phyloP scores from a whole-genome alignment of 306 rosid genomes.

The Corylus americana region DNA sequence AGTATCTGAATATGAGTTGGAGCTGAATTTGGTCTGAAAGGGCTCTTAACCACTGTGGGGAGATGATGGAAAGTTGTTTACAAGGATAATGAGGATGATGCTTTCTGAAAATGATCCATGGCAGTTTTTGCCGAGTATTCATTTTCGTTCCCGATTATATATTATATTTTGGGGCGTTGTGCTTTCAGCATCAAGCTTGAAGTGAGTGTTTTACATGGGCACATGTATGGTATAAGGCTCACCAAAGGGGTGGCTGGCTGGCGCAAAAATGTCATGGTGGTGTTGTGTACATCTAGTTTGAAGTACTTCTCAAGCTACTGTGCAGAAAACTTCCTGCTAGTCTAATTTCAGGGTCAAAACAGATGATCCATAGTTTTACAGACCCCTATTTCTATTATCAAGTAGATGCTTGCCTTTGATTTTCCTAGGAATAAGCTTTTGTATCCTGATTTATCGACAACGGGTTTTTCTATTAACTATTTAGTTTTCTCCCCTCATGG shows the following conservation, averaged over 20 bases:
- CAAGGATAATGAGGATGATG: slow-evolving; percentile 12
- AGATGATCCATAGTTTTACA: neutral
- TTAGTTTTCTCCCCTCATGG: neutral
- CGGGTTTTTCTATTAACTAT: neutral
- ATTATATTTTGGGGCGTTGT: neutral
- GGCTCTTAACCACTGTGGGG: slow-evolving; percentile 32
- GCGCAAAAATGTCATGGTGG: neutral
- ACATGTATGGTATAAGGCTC: neutral
- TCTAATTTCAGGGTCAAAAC: neutral
- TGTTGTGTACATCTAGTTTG: neutral
- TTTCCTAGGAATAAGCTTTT: neutral
- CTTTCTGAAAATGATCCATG: slow-evolving; percentile 12
- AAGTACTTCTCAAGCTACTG: too few species aligned
- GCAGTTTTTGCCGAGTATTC: slow-evolving; percentile 20
- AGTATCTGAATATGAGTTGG: slow-evolving; percentile 28
- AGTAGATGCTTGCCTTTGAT: neutral
- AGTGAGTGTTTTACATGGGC: neutral
- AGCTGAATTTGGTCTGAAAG: slow-evolving; percentile 21
- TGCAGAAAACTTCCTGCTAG: neutral
- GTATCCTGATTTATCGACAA: neutral
- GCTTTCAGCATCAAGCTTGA: neutral
- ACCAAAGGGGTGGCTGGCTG: slow-evolving; percentile 4
- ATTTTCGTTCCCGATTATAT: neutral
- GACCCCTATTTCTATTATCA: neutral
- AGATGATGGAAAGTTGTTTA: slow-evolving; percentile 34